phyloP scores from a whole-genome alignment of 192 early-diverging fungal species.

The Backusella australiensis region DNA sequence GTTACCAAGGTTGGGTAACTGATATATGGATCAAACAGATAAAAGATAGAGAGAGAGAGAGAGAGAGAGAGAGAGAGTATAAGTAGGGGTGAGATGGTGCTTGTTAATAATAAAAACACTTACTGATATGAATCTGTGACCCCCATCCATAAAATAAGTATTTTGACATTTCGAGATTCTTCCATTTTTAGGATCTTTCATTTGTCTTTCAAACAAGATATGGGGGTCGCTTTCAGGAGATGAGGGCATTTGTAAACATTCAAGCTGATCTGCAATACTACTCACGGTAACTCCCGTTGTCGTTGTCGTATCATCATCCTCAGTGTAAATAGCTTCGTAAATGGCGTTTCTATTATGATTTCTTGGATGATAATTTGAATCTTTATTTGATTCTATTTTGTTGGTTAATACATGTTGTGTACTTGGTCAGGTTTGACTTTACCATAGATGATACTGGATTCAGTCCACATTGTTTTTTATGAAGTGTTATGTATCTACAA shows the following conservation, averaged over 20 bases:
- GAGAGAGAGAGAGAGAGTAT: neutral
- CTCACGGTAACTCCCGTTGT: slow-evolving; percentile 10
- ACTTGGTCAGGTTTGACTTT: neutral
- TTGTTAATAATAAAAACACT: neutral
- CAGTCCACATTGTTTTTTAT: neutral
- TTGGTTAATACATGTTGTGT: neutral
- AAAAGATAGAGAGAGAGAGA: neutral
- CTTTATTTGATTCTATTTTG: neutral
- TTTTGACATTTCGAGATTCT: slow-evolving; percentile 27
- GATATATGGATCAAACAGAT: neutral
- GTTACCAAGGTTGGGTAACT: slow-evolving; percentile 35
- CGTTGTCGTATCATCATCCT: slow-evolving; percentile 16
- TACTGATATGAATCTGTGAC: slow-evolving; percentile 39
- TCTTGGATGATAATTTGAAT: neutral
- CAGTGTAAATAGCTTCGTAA: neutral
- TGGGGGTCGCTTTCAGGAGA: neutral
- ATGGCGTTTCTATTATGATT: neutral
- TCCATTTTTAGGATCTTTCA: slow-evolving; percentile 16
- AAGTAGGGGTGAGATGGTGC: neutral
- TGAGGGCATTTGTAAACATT: slow-evolving; percentile 7
- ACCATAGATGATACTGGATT: neutral
- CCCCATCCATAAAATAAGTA: slow-evolving; percentile 39
- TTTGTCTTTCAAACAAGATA: slow-evolving; percentile 10
- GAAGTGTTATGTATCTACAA: neutral
- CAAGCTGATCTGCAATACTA: neutral